A percentile compares a stretch with the other conserved stretches of the same genome.
phyloP scores from a whole-genome alignment of 495 filamentous ascomycete species.

The Trichoderma erinaceum region DNA sequence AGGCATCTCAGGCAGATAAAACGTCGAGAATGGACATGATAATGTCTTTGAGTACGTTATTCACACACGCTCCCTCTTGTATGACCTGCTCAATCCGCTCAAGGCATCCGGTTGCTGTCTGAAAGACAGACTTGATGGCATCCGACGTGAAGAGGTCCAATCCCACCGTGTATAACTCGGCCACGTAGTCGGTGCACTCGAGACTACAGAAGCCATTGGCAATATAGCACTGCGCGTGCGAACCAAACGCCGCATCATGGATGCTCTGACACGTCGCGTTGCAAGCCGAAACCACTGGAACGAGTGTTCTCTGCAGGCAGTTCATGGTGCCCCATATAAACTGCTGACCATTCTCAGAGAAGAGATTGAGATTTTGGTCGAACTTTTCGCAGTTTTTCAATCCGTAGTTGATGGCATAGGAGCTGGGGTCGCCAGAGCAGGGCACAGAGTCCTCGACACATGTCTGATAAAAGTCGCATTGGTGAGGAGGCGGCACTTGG shows the following conservation, averaged over 20 bases:
- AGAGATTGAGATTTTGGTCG: not conserved
- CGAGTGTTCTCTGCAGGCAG: constrained; percentile 1
- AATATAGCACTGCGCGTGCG: not conserved
- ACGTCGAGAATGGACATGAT: too few relatives aligned
- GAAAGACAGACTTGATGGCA: not conserved
- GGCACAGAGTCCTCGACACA: not conserved
- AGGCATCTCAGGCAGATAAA: too few relatives aligned
- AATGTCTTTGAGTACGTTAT: not conserved
- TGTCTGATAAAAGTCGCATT: not conserved
- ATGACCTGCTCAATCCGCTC: not conserved
- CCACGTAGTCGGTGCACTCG: not conserved
- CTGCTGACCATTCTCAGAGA: not conserved
- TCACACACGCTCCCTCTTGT: not conserved
- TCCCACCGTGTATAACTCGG: not conserved
- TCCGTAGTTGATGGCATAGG: not conserved
- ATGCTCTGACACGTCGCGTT: constrained; percentile 1
- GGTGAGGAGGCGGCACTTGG: constrained; percentile 5
- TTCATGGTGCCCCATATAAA: constrained; percentile 5
- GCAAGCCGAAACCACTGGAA: not conserved
- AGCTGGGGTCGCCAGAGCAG: not conserved
- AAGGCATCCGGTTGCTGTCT: not conserved
- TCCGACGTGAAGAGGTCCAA: not conserved
- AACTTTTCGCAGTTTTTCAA: not conserved
- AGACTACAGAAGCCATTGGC: not conserved
- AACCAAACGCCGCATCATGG: not conserved